Evolutionary conservation across 2,329 filamentous ascomycete species (phyloP).

Genomic region (Stagonosporopsis tanaceti): DNA sequence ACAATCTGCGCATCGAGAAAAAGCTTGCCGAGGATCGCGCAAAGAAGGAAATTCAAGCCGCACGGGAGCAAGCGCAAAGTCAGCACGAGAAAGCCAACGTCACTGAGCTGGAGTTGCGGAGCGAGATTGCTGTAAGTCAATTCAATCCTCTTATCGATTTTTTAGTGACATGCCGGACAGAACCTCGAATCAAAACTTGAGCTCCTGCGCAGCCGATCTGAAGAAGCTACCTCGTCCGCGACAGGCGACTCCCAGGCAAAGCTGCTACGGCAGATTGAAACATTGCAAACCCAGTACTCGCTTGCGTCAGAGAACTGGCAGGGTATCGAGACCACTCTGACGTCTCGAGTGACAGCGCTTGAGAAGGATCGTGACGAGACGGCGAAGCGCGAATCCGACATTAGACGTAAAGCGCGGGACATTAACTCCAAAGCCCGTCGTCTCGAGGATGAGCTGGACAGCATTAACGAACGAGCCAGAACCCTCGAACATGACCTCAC

Average conservation of each 20-base stretch:
- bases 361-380: constrained; percentile 94
- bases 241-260: constrained; percentile 87
- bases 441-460: constrained; percentile 84
- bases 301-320: constrained; percentile 98
- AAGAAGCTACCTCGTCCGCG: constrained; percentile 86
- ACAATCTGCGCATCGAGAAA: constrained; percentile 75
- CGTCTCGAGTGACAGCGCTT: constrained; percentile 76
- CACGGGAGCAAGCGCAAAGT: constrained; percentile 75
- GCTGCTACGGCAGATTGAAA: constrained; percentile 91
- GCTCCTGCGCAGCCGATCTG: constrained; percentile 80
- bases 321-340: constrained; percentile 86
- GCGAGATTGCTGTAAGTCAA: constrained; percentile 68
- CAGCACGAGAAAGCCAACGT: constrained; percentile 74
- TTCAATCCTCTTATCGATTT: background rate
- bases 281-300: constrained; percentile 91
- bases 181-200: constrained; percentile 90
- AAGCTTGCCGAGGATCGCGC: constrained; percentile 75
- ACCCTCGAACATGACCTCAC: constrained; percentile 70
- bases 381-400: constrained; percentile 80
- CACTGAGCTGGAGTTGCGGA: constrained; percentile 78
- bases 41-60: constrained; percentile 72
- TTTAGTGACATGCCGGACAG: constrained; percentile 50
- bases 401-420: constrained; percentile 89
- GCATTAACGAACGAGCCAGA: constrained; percentile 69
- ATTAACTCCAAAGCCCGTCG: constrained; percentile 72